Evolutionary conservation across 1,284 basidiomycete genomes (phyloP), one percentile per base, ranked within the genome.

Genomic region (Ceratobasidium sp.): DNA sequence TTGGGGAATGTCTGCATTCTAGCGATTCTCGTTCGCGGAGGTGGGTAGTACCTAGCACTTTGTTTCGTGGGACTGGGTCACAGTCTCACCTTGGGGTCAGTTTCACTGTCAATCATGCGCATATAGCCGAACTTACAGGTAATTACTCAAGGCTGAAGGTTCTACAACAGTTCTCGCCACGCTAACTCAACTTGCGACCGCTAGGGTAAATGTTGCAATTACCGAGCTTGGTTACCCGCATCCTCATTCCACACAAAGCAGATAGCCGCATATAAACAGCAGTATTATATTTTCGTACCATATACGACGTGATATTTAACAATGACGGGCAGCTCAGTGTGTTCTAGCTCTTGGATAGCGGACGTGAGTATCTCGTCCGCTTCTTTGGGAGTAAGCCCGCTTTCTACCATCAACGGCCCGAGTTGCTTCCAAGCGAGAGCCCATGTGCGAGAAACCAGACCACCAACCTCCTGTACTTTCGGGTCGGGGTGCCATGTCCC

Each of bases 121-220:
- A 6, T 53, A 31, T 48, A 48, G 17, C 60, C n/a, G 47, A 44
- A 45, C 64, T 50, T 31, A 45, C n/a, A 36, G 54, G 48, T 24
- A 44, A n/a, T n/a, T n/a, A n/a, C 53, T 17, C 31, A 81, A 84
- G 31, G 84, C 84, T 27, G 84, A 88, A 27, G 89, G 88, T 19
- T 81, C 90, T 51, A 88, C 89, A 76, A 84, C 59, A 3, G 22
- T 90, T 22, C 88, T 88, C n/a, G 84, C 89, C 56, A 76, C 57
- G 1, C 63, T 78, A 19, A 15, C 41, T 8, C 36, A 53, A 44
- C 50, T 64, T 29, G 48, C 54, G 15, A 31, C 76, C 31, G 57
- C 62, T 44, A 76, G 62, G 11, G 24, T 69, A 3, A 78, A 79
- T 17, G 75, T 77, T 48, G 76, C 76, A 19, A 56, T 74, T 24